These are phyloP conservation scores for Ceratocystiopsis minuta DNA, from an alignment of 2,329 filamentous ascomycete genomes.

Conservation along the genomic window DNA sequence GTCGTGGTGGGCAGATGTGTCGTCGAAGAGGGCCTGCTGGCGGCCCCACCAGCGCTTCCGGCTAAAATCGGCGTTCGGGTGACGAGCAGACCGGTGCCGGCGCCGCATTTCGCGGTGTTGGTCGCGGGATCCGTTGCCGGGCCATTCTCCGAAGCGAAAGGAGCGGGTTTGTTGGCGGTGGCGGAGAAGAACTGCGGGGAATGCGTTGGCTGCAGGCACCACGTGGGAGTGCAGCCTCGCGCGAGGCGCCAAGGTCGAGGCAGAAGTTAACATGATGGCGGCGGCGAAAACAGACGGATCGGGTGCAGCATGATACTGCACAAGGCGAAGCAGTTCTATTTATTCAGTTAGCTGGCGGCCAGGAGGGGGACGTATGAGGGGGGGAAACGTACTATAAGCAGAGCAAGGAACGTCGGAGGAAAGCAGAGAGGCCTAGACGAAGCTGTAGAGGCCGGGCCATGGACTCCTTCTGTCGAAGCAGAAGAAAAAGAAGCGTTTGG, in stretches of 20 bases:
- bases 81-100: conserved; percentile 23
- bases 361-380: too few relatives aligned
- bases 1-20: conserved; percentile 20
- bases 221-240: conserved; percentile 3
- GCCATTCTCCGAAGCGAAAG: conserved; percentile 32
- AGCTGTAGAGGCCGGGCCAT: too few relatives aligned
- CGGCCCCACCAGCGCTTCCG: conserved; percentile 29
- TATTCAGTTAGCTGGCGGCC: too few relatives aligned
- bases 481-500: too few relatives aligned
- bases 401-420: too few relatives aligned
- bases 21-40: conserved; percentile 25
- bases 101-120: conserved; percentile 25
- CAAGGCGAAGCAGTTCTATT: too few relatives aligned
- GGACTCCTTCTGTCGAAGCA: too few relatives aligned
- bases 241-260: conserved; percentile 4
- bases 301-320: too few relatives aligned
- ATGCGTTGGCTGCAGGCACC: conserved; percentile 1
- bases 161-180: conserved; percentile 23
- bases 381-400: too few relatives aligned
- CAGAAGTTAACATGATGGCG: conserved; percentile 8
- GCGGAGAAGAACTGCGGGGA: conserved; percentile 9
- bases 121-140: conserved; percentile 23
- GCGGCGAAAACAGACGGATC: background rate
- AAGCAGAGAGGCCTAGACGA: too few relatives aligned
- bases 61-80: conserved; percentile 26